Evolutionary conservation across 2,329 filamentous ascomycete species (phyloP), one percentile per base, ranked within the genome.

Genomic region (Pseudocercospora macadamiae): DNA sequence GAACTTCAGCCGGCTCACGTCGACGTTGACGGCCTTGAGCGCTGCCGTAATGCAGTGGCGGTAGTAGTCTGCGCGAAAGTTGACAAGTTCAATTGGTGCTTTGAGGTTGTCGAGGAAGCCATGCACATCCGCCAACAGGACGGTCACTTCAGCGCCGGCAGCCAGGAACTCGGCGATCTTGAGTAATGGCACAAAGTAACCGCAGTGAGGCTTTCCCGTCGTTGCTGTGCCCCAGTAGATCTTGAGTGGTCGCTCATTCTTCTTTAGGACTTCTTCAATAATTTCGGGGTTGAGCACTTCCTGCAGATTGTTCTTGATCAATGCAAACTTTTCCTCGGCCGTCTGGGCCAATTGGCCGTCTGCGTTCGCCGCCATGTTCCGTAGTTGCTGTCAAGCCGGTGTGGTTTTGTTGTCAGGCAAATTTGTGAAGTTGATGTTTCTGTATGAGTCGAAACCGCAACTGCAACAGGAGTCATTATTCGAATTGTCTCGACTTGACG

Each of bases 141-240:
- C 67, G 57, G 68, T 74, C 63, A 75, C 86, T 60, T 92, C 85
- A 78, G 91, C 96, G 34, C 89, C 92, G 26, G 93, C 92, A 32
- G 86, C 83, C 30, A 97, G 85, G 70, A 96, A 86, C 74, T 97
- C 89, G 36, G 91, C 92, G 63, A 97, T 89, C 77, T 97, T 97
- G 72, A 96, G 85, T 68, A 89, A 88, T 4, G 92, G 88, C 8
- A 95, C 89, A 63, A 96, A 90, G 82, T 96, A 96, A 67, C 91
- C 93, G 73, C 86, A 90, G 75, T 97, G 93, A 55, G 92, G 92
- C 60, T 88, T 83, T n/a, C 91, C 91, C 0, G 91, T 96, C 14
- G 91, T 91, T 16, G 90, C 90, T 36, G 89, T 93, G 39, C 89
- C 90, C 91, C 90, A 96, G 85, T 96, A 96, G 74, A 96, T 86